phyloP scores from a whole-genome alignment of 2,329 filamentous ascomycete species.

The Fusarium pseudonygamai region DNA sequence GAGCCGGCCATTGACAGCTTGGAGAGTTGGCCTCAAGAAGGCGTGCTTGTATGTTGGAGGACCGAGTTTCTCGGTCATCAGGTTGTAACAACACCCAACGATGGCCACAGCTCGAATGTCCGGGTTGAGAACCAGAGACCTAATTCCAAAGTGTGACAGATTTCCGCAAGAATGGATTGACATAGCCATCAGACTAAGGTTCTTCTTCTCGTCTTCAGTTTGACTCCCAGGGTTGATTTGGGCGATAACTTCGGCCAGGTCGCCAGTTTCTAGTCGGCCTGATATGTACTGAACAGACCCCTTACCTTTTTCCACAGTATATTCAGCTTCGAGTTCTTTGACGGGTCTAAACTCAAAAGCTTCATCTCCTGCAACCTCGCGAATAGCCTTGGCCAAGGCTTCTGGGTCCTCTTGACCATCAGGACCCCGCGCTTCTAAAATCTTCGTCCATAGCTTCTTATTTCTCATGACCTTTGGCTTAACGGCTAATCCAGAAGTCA shows the following conservation, averaged over 20 bases:
- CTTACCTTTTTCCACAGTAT: conserved; percentile 67
- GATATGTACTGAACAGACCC: conserved; percentile 82
- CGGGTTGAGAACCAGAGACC: conserved; percentile 84
- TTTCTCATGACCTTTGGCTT: conserved; percentile 80
- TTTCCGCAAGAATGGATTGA: conserved; percentile 98
- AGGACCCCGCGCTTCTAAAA: conserved; percentile 52
- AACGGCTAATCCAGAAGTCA: conserved; percentile 79
- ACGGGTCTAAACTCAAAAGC: conserved; percentile 58
- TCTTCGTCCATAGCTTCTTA: conserved; percentile 77
- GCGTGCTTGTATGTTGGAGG: conserved; percentile 88
- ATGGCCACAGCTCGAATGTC: conserved; percentile 91
- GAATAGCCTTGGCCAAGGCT: conserved; percentile 46
- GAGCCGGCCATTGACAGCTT: conserved; percentile 75
- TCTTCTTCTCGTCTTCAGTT: conserved; percentile 41
- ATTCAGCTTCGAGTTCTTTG: conserved; percentile 59
- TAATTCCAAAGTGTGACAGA: conserved; percentile 92
- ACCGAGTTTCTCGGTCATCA: conserved; percentile 88
- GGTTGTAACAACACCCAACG: conserved; percentile 98
- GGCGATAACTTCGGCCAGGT: conserved; percentile 73
- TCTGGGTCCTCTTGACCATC: conserved; percentile 53
- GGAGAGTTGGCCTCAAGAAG: conserved; percentile 73
- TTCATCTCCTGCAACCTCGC: conserved; percentile 48
- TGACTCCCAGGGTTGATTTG: conserved; percentile 58
- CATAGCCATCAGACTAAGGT: conserved; percentile 78
- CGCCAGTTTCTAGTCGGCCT: conserved; percentile 76